phyloP scores from a whole-genome alignment of 2,329 filamentous ascomycete species.

The Huntiella decipiens region DNA sequence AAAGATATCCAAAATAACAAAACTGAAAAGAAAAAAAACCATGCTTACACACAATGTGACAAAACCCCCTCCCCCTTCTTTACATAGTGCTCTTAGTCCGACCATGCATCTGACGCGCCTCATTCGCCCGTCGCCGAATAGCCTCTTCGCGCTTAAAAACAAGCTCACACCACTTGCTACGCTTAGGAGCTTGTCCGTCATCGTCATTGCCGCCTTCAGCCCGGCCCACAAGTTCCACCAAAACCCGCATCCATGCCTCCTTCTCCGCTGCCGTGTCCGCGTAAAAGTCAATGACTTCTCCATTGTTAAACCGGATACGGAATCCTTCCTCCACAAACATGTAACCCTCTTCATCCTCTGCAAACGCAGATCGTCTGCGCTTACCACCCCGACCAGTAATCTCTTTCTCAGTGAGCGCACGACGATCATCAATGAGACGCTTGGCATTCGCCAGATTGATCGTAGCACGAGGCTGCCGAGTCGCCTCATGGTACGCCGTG shows the following conservation, averaged over 20 bases:
- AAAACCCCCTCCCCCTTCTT: constrained; percentile 12
- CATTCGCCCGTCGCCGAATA: constrained; percentile 34
- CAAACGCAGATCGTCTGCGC: constrained; percentile 83
- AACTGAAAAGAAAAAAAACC: neutral
- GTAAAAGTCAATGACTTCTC: constrained; percentile 96
- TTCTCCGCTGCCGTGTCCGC: constrained; percentile 77
- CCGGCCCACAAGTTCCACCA: constrained; percentile 50
- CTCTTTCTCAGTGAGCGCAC: constrained; percentile 65
- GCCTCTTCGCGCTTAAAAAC: constrained; percentile 45
- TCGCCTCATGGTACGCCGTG: constrained; percentile 90
- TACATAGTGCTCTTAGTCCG: constrained; percentile 39
- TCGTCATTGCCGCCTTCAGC: constrained; percentile 25
- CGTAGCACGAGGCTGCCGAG: constrained; percentile 82
- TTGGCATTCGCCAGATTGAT: constrained; percentile 91
- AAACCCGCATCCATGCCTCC: constrained; percentile 82
- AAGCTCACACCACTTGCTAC: constrained; percentile 47
- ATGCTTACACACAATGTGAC: neutral
- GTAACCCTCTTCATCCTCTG: constrained; percentile 96
- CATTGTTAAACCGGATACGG: constrained; percentile 95
- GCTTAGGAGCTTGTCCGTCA: constrained; percentile 25
- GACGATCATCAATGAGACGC: constrained; percentile 83
- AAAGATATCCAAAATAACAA: constrained; percentile 1
- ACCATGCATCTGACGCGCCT: constrained; percentile 28
- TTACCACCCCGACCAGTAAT: constrained; percentile 56
- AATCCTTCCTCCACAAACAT: constrained; percentile 99